phyloP scores from a whole-genome alignment of 441 rosid species.

The Theobroma grandiflorum region DNA sequence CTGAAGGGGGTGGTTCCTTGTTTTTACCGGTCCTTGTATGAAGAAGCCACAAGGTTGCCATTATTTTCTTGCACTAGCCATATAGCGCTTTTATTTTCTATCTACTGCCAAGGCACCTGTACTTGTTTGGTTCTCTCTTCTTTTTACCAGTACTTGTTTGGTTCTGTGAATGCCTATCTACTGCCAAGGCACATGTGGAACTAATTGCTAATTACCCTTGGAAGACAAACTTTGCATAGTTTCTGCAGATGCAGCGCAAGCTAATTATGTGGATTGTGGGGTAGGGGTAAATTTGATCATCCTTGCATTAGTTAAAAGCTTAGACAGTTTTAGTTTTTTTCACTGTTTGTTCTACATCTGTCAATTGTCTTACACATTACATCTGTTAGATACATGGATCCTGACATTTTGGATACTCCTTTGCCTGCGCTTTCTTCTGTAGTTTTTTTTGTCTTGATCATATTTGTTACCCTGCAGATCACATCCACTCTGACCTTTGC shows the following conservation, averaged over 20 bases:
- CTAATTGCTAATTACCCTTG: neutral
- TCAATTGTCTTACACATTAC: neutral
- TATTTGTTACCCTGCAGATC: conserved; percentile 51
- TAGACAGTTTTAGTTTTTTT: neutral
- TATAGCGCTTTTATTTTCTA: too few species aligned
- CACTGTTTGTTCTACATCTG: neutral
- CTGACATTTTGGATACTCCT: neutral
- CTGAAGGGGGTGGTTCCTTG: neutral
- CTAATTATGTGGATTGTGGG: neutral
- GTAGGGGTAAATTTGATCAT: neutral
- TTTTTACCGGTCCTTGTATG: neutral
- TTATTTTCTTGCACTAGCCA: too few species aligned
- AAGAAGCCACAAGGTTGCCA: too few species aligned
- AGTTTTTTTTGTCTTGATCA: neutral
- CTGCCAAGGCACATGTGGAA: too few species aligned
- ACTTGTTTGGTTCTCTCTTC: too few species aligned
- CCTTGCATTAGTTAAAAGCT: neutral
- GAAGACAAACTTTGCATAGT: neutral
- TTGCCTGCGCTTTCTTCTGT: neutral
- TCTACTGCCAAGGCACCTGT: too few species aligned
- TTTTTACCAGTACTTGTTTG: neutral
- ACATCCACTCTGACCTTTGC: conserved; percentile 77
- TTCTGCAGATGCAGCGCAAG: neutral
- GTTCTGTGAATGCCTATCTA: too few species aligned
- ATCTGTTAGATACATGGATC: neutral